Percentiles rank a stretch among this genome's conserved stretches.
These are phyloP conservation scores for Chaetoceros muelleri DNA, from an alignment of 108 stramenopile genomes.

Conservation along the genomic window DNA sequence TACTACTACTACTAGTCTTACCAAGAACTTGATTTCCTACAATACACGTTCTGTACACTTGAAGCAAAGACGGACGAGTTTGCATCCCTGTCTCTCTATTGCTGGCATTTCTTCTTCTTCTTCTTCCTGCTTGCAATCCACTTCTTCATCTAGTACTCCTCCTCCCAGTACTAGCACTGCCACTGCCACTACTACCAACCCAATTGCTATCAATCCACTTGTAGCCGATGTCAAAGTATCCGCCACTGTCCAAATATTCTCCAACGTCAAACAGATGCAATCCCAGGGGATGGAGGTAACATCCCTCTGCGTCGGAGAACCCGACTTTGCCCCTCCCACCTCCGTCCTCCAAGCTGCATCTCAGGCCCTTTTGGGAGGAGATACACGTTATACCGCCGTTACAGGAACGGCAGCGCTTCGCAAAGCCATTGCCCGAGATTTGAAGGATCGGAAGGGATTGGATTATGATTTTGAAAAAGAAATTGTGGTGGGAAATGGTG, in stretches of 20 bases:
- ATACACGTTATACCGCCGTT: constrained; percentile 91
- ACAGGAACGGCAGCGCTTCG: constrained; percentile 80
- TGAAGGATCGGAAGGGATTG: constrained; percentile 68
- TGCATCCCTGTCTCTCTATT: too few relatives aligned
- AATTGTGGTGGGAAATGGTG: constrained; percentile 93
- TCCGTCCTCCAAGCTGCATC: constrained; percentile 77
- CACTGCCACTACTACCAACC: background rate
- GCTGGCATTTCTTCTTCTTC: too few relatives aligned
- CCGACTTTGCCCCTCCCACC: constrained; percentile 86
- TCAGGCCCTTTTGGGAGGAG: constrained; percentile 47
- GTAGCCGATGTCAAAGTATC: constrained; percentile 52
- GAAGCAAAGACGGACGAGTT: too few relatives aligned
- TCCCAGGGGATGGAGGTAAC: constrained; percentile 71
- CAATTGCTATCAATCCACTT: constrained; percentile 41
- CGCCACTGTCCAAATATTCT: constrained; percentile 79
- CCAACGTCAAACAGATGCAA: constrained; percentile 73
- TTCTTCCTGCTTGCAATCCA: background rate
- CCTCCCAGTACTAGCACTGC: background rate
- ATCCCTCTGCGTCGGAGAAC: constrained; percentile 96
- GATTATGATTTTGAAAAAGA: constrained; percentile 70
- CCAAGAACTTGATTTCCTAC: too few relatives aligned
- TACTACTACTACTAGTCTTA: too few relatives aligned
- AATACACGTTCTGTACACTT: too few relatives aligned
- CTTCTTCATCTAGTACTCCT: background rate
- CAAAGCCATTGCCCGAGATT: constrained; percentile 79